Evolutionary conservation across 1,139 yeast species (phyloP).

Genomic region (Suzukiozyma palmioleophila): DNA sequence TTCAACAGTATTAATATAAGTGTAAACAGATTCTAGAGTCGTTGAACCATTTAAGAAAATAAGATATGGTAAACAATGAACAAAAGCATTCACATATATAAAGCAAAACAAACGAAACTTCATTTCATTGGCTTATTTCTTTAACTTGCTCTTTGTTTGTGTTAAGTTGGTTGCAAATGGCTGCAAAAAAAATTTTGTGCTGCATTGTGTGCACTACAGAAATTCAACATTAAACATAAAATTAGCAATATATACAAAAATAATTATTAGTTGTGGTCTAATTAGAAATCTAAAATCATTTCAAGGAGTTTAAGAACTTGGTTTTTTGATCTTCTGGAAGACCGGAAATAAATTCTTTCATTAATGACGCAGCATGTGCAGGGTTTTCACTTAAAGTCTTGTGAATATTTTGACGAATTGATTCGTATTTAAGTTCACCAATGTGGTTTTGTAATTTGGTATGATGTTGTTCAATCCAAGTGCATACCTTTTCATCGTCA

Average conservation of each 20-base stretch:
- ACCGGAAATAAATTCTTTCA: constrained; percentile 57
- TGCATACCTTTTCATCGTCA: constrained; percentile 74
- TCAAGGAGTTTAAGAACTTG: constrained; percentile 35
- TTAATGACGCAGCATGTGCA: constrained; percentile 49
- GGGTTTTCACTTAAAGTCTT: constrained; percentile 56
- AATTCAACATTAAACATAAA: constrained; percentile 5
- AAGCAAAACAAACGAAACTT: too few species aligned
- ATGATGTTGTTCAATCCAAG: constrained; percentile 83
- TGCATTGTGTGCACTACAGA: constrained; percentile 1
- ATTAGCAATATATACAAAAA: constrained; percentile 2
- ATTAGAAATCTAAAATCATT: constrained; percentile 8
- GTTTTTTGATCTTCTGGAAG: constrained; percentile 61
- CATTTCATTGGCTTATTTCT: too few species aligned
- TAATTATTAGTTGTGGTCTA: background rate
- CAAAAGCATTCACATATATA: background rate
- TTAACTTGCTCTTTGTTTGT: too few species aligned
- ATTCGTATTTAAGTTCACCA: constrained; percentile 61
- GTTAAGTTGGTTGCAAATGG: too few species aligned
- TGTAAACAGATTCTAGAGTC: constrained; percentile 36
- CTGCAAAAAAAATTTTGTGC: too few species aligned
- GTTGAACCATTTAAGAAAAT: constrained; percentile 24
- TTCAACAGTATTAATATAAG: constrained; percentile 32
- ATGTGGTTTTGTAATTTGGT: constrained; percentile 56
- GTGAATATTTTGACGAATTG: constrained; percentile 58
- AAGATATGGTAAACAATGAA: constrained; percentile 14